Evolutionary conservation across 2,329 filamentous ascomycete species (phyloP), one percentile per base, ranked within the genome.

Genomic region (Apiospora aurea): DNA sequence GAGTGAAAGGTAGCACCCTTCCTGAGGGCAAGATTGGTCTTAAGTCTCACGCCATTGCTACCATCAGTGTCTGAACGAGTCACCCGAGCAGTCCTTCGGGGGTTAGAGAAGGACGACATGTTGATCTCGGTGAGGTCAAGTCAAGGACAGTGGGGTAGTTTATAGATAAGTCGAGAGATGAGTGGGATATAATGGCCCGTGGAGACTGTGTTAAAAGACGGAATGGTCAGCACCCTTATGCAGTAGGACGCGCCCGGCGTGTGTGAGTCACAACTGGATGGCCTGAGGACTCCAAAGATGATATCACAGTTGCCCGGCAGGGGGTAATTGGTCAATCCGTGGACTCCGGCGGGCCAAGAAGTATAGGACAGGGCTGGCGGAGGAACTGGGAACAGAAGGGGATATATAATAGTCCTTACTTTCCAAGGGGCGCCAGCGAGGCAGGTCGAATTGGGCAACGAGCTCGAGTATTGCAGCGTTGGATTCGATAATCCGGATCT

Each of bases 1-100:
- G 88, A 88, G 77, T 89, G 87, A 77, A 90, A 90, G 77, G 93
- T 94, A 71, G 92, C 90, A 78, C 91, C 91, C 85, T 94, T 94
- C 80, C 86, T 88, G 82, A 94, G 87, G 81, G 85, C 83, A 81
- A 88, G 84, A 82, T 85, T 88, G 77, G 85, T 87, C 81, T 88
- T 87, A 83, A 87, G 81, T 74, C 80, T 82, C 76, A 87, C 78
- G 76, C 79, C 83, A 80, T 82, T 78, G 78, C 79, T 78, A 76
- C 80, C 79, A 79, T 81, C 82, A 74, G 83, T 79, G 73, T 81
- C 82, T 74, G 82, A 76, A 75, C 81, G 81, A 82, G 82, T 82
- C 79, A 82, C 81, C 80, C 81, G 81, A 77, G 46, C 68, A 18
- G 83, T 81, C 80, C 85, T 84, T 80, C 85, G 82, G 80, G 85